phyloP scores from a whole-genome alignment of 805 yeast species.

The Kodamaea hsintzibuensis region DNA sequence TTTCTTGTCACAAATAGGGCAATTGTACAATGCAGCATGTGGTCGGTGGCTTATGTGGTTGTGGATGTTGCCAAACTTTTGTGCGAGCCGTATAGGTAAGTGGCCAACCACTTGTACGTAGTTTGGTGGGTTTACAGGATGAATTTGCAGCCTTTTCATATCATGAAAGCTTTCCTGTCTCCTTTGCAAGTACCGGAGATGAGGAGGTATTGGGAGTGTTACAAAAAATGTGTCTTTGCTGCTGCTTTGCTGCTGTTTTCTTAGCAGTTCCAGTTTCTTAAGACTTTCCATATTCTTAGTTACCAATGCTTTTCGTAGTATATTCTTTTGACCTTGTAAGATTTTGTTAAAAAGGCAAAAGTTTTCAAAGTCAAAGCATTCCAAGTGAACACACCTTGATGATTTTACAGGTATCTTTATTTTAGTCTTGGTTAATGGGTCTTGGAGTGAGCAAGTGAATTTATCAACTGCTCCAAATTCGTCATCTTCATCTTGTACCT shows the following conservation, averaged over 20 bases:
- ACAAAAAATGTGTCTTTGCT: neutral
- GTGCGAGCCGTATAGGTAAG: neutral
- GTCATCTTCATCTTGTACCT: conserved; percentile 30
- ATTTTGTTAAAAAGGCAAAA: conserved; percentile 42
- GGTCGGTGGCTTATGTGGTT: neutral
- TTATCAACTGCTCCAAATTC: conserved; percentile 37
- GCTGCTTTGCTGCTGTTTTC: conserved; percentile 11
- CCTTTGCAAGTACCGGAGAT: neutral
- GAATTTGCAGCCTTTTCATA: too few relatives aligned
- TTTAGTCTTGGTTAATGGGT: conserved; percentile 41
- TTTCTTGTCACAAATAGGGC: conserved; percentile 41
- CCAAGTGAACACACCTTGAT: conserved; percentile 38
- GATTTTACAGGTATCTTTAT: conserved; percentile 44
- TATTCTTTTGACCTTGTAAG: conserved; percentile 25
- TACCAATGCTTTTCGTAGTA: conserved; percentile 27
- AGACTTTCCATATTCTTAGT: conserved; percentile 23
- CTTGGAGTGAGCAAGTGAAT: conserved; percentile 37
- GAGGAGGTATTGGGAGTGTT: neutral
- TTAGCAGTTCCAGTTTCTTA: conserved; percentile 5
- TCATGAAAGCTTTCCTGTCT: neutral
- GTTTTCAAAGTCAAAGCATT: conserved; percentile 45
- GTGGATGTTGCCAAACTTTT: neutral
- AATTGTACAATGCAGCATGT: conserved; percentile 23
- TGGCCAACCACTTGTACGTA: conserved; percentile 1
- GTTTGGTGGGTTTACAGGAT: neutral